Conservation (phyloP, 2,329 filamentous ascomycete species). For the Cercospora beticola region DNA sequence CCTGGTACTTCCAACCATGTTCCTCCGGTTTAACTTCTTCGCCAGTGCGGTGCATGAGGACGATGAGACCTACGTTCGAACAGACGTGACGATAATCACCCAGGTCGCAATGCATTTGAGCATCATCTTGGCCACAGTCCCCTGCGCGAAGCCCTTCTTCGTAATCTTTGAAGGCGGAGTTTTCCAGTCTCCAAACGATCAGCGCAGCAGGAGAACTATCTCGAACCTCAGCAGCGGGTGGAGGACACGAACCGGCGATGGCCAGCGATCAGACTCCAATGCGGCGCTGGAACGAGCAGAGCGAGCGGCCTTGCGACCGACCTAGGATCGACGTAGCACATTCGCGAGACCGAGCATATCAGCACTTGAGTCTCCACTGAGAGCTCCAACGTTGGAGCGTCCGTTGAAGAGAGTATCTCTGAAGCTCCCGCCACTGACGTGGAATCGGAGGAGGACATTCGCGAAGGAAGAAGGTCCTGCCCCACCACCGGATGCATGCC, state of each 20-base stretch:
- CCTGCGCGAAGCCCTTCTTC: slow-evolving; percentile 36
- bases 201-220: background rate
- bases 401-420: background rate
- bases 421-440: slow-evolving; percentile 4
- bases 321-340: slow-evolving; percentile 15
- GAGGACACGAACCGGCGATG: background rate
- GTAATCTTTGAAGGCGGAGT: slow-evolving; percentile 24
- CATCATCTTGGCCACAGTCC: slow-evolving; percentile 34
- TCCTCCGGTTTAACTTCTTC: too few species aligned
- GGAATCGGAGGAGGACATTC: slow-evolving; percentile 19
- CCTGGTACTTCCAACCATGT: too few species aligned
- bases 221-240: background rate
- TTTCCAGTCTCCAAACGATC: slow-evolving; percentile 15
- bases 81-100: too few species aligned
- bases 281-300: background rate
- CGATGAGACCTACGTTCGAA: too few species aligned
- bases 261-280: background rate
- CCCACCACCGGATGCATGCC: background rate
- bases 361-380: background rate
- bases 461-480: background rate
- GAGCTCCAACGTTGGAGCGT: background rate
- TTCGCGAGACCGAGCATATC: slow-evolving; percentile 15
- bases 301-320: background rate
- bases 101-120: slow-evolving; percentile 32
- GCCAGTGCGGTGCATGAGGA: too few species aligned